Base-by-base conservation (phyloP, 192 early-diverging fungal genomes). In the Coemansia sp. region DNA sequence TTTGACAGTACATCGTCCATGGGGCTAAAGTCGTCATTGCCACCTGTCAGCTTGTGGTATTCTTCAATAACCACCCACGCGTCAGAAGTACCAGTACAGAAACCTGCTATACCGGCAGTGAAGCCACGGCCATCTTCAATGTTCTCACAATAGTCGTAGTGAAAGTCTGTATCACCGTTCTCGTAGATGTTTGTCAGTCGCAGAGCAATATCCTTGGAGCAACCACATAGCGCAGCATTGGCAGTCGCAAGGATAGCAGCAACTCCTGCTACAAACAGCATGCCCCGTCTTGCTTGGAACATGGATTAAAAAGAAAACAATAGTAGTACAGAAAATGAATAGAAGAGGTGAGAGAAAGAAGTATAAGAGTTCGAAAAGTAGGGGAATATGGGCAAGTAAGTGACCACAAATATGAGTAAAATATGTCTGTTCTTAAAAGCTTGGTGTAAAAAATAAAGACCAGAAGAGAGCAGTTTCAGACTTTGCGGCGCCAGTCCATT, bases 61-160 rank as follows among this genome's bases (percentile, higher is more conserved):
- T 57, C 40, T 40, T 78, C 46, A 51, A 86, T 66, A 8, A 86
- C 74, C n/a, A 68, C 15, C 71, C 69, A 78, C 1, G 77, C 85
- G 47, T 86, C 85, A 26, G 49, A 59, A 2, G 85, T 86, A 22
- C 71, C 78, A 5, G 81, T 80, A 47, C 69, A 72, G 53, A 71
- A 77, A 0, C 75, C 75, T 46, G 69, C 68, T 25, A 77, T 72
- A 14, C 75, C 75, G 2, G 75, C 55, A 19, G 75, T 77, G 25
- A 46, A 60, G 2, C 75, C 75, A 11, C 75, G 64, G 4, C 75
- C 75, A 10, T 77, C 75, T 14, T 64, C 38, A 2, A 72, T 57
- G 20, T 77, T 28, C 49, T 77, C 69, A 42, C 75, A 77, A 34
- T 77, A 71, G 36, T 77, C 65, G 40, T 77, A 77, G 53, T 72